Percentiles rank a stretch among this genome's conserved stretches.
Evolutionary conservation across 176 grass and related monocot genomes (phyloP).

Genomic region (Aechmea fasciata): DNA sequence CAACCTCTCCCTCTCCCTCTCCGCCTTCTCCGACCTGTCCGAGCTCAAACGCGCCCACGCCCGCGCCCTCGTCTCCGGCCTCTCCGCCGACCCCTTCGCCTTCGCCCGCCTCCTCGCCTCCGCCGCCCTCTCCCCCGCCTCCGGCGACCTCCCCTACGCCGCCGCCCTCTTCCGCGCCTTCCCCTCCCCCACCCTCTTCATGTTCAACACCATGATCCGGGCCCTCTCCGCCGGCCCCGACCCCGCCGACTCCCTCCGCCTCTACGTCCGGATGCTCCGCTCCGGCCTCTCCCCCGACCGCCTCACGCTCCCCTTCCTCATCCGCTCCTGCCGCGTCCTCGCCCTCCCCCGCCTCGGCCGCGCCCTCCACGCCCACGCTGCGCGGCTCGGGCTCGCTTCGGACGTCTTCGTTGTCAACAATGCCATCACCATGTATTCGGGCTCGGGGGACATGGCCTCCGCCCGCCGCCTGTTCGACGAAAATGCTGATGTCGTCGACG

Average conservation of each 20-base stretch:
- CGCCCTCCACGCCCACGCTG: slow-evolving; percentile 45
- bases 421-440: slow-evolving; percentile 21
- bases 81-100: slow-evolving; percentile 21
- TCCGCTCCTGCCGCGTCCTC: slow-evolving; percentile 75
- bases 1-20: slow-evolving; percentile 50
- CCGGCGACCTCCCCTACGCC: slow-evolving; percentile 64
- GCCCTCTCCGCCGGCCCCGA: slow-evolving; percentile 1
- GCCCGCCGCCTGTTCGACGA: slow-evolving; percentile 23
- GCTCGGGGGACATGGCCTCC: slow-evolving; percentile 6
- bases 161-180: slow-evolving; percentile 54
- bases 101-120: slow-evolving; percentile 47
- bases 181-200: slow-evolving; percentile 22
- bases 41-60: slow-evolving; percentile 16
- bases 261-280: slow-evolving; percentile 8
- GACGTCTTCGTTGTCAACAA: slow-evolving; percentile 23
- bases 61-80: slow-evolving; percentile 28
- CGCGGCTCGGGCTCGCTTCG: slow-evolving; percentile 21
- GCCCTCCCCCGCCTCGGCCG: slow-evolving; percentile 41
- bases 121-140: slow-evolving; percentile 39
- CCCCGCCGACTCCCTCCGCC: slow-evolving; percentile 28
- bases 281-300: slow-evolving; percentile 14
- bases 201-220: neutral
- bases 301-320: slow-evolving; percentile 58
- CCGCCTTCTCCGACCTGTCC: slow-evolving; percentile 52
- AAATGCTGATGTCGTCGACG: slow-evolving; percentile 4